Evolutionary conservation across 345 rosid genomes (phyloP).

Genomic region (Eucalyptus pauciflora): DNA sequence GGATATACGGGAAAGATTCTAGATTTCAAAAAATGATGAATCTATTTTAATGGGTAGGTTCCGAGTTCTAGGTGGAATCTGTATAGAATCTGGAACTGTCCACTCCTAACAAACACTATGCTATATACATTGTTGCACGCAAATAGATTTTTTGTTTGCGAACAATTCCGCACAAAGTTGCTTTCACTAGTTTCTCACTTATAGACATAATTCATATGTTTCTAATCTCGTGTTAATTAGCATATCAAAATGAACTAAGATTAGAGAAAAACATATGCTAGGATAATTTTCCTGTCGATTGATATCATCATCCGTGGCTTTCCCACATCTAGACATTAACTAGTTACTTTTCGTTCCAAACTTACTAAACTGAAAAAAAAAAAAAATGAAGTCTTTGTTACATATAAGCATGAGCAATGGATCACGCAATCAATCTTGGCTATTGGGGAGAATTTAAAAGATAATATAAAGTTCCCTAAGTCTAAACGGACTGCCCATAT

Average conservation of each 20-base stretch:
- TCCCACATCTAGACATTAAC: not conserved
- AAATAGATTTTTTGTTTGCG: not conserved
- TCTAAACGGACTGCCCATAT: not conserved
- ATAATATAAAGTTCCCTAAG: not conserved
- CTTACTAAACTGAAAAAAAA: not conserved
- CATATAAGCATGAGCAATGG: not conserved
- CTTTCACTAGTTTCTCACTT: not conserved
- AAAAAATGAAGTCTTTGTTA: not conserved
- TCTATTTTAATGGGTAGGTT: too few relatives aligned
- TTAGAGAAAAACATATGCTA: not conserved
- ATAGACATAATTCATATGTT: not conserved
- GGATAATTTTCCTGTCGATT: not conserved
- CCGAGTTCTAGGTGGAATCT: fast-evolving
- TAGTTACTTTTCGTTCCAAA: not conserved
- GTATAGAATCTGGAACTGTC: fast-evolving
- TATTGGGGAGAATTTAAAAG: not conserved
- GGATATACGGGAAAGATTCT: too few relatives aligned
- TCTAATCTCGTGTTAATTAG: not conserved
- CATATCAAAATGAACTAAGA: not conserved
- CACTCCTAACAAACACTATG: not conserved
- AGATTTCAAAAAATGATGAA: too few relatives aligned
- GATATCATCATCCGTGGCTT: not conserved
- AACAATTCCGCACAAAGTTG: not conserved
- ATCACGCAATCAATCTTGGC: not conserved
- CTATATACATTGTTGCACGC: not conserved